Conservation (phyloP, 495 filamentous ascomycete species). For the Lophium mytilinum region DNA sequence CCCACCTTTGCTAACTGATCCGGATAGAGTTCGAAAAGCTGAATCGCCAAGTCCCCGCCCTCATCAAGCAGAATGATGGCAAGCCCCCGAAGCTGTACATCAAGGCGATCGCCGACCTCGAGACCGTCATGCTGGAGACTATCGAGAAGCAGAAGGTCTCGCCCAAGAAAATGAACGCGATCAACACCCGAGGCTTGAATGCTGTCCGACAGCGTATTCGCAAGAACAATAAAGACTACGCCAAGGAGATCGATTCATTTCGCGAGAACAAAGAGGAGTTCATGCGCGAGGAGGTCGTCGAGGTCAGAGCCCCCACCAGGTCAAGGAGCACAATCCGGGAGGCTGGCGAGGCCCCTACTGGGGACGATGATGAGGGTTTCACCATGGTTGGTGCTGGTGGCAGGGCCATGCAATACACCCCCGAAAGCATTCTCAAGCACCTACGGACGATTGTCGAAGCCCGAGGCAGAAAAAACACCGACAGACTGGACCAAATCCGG, state of each 20-base stretch:
- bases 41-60: slow-evolving; percentile 78
- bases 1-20: slow-evolving; percentile 3
- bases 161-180: slow-evolving; percentile 97
- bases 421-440: slow-evolving; percentile 97
- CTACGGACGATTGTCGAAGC: slow-evolving; percentile 88
- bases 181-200: slow-evolving; percentile 87
- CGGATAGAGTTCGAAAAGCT: slow-evolving; percentile 88
- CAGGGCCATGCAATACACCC: slow-evolving; percentile 77
- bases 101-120: slow-evolving; percentile 85
- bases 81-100: slow-evolving; percentile 83
- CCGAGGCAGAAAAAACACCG: slow-evolving; percentile 96
- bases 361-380: slow-evolving; percentile 69
- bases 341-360: slow-evolving; percentile 37
- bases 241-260: slow-evolving; percentile 79
- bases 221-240: slow-evolving; percentile 96
- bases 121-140: slow-evolving; percentile 92
- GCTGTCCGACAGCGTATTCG: slow-evolving; percentile 94
- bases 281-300: slow-evolving; percentile 78
- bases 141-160: slow-evolving; percentile 90
- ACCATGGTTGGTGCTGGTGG: slow-evolving; percentile 79
- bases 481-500: slow-evolving; percentile 85
- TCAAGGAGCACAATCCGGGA: slow-evolving; percentile 30
- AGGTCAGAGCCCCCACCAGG: slow-evolving; percentile 46
- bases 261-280: slow-evolving; percentile 73
- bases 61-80: slow-evolving; percentile 55